A percentile compares a stretch with the other conserved stretches of the same genome.
These are phyloP conservation scores for Magnusiomyces paraingens DNA, from an alignment of 1,139 yeast species.

Conservation along the genomic window DNA sequence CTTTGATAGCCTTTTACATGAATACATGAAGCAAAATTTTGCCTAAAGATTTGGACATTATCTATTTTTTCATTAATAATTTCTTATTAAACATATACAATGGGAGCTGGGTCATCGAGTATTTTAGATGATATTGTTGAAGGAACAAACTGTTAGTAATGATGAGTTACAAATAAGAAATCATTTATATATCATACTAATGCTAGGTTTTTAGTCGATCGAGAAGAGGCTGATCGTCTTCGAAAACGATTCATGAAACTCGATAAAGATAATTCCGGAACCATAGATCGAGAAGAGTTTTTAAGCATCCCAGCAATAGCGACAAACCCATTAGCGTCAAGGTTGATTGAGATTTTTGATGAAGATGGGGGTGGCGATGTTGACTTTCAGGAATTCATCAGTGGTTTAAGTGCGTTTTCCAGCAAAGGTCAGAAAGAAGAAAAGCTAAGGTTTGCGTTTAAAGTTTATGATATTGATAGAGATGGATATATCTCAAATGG, in stretches of 20 bases:
- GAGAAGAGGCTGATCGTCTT: conserved; percentile 86
- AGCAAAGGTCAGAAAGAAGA: conserved; percentile 82
- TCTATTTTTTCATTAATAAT: too few relatives aligned
- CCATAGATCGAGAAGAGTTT: conserved; percentile 86
- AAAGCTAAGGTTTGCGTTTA: conserved; percentile 83
- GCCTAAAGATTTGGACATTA: too few relatives aligned
- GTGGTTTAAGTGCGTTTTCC: conserved; percentile 85
- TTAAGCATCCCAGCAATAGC: conserved; percentile 89
- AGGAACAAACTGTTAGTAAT: conserved; percentile 57
- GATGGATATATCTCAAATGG: conserved; percentile 96
- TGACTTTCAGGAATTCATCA: conserved; percentile 91
- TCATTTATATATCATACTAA: background rate
- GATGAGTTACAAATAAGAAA: too few relatives aligned
- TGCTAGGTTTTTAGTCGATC: conserved; percentile 45
- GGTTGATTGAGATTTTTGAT: conserved; percentile 93
- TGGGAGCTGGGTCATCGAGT: conserved; percentile 68
- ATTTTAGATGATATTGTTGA: conserved; percentile 62
- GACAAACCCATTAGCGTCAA: conserved; percentile 78
- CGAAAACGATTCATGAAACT: conserved; percentile 91
- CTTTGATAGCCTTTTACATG: too few relatives aligned
- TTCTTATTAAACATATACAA: conserved; percentile 22
- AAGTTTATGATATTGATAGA: conserved; percentile 89
- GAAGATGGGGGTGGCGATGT: conserved; percentile 89
- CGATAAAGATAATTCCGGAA: conserved; percentile 88
- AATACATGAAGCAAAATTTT: too few relatives aligned